Conservation (phyloP, 306 rosid genomes). For the Quercus robur region DNA sequence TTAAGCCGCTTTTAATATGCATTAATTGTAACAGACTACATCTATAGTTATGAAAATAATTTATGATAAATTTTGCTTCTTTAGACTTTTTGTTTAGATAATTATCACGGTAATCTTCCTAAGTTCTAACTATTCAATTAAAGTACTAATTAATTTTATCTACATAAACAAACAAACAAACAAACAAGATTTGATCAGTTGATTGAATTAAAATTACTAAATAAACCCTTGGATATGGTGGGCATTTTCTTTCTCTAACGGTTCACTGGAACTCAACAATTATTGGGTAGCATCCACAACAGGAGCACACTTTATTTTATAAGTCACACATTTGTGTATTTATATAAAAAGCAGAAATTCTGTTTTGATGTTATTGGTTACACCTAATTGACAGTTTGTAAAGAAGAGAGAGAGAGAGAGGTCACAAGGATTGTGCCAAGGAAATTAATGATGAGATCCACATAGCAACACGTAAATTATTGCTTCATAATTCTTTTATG, state of each 20-base stretch:
- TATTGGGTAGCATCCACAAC: not conserved
- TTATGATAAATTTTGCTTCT: no score
- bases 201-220: not conserved
- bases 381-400: not conserved
- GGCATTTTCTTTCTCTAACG: not conserved
- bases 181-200: not conserved
- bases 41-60: no score
- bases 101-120: no score
- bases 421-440: constrained; percentile 28
- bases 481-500: not conserved
- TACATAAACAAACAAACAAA: no score
- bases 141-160: no score
- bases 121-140: no score
- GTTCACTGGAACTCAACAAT: no score
- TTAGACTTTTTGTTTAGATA: no score
- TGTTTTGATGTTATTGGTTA: not conserved
- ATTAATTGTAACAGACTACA: no score
- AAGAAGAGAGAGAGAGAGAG: not conserved
- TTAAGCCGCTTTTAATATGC: no score
- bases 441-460: not conserved
- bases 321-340: not conserved
- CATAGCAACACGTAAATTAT: not conserved
- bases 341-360: not conserved
- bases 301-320: not conserved
- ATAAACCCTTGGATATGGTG: not conserved